These are phyloP conservation scores for Podaxis sp. DNA, from an alignment of 768 basidiomycete species.

Conservation along the genomic window DNA sequence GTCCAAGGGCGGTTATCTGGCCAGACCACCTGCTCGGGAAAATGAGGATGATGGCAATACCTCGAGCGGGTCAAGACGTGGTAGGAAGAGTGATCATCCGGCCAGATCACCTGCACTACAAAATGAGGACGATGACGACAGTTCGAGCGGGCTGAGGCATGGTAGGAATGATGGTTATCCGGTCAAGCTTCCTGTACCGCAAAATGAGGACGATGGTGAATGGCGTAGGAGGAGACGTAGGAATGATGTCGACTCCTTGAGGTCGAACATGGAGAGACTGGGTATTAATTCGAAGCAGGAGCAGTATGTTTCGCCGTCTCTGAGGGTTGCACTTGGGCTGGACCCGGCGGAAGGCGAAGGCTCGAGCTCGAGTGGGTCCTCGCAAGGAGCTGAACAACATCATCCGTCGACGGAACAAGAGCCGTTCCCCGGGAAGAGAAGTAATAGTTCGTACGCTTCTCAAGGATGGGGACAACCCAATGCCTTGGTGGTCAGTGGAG, in stretches of 20 bases:
- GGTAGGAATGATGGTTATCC: constrained; percentile 39
- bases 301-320: constrained; percentile 29
- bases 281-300: constrained; percentile 17
- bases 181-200: neutral
- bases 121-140: constrained; percentile 3
- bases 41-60: neutral
- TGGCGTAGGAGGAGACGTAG: neutral
- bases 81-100: neutral
- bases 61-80: neutral
- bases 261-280: neutral
- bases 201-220: neutral
- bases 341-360: constrained; percentile 14
- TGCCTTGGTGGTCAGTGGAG: constrained; percentile 83
- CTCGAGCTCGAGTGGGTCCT: neutral
- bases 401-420: neutral
- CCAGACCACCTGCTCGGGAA: neutral
- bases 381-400: constrained; percentile 5
- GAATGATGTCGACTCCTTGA: neutral
- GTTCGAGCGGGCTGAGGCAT: neutral
- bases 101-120: neutral
- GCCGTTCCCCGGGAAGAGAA: constrained; percentile 28
- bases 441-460: constrained; percentile 58
- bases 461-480: constrained; percentile 88
- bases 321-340: constrained; percentile 49
- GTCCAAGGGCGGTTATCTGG: constrained; percentile 47